Conservation (phyloP, 2,329 filamentous ascomycete genomes). For the Aspergillus ochraceoroseus region DNA sequence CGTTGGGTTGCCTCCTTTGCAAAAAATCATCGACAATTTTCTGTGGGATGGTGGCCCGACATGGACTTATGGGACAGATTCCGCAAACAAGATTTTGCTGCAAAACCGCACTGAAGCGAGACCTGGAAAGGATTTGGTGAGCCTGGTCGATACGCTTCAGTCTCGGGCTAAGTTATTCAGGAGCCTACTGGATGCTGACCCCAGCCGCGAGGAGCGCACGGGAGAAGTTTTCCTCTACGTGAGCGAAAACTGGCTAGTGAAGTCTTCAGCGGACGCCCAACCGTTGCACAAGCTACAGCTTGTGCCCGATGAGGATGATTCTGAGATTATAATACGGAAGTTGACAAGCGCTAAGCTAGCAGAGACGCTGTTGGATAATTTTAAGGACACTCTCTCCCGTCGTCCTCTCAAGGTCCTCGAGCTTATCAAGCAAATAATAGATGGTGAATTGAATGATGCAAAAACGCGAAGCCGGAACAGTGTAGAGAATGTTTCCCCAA, state of each 20-base stretch:
- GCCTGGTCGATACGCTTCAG: constrained; percentile 35
- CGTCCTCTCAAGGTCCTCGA: constrained; percentile 39
- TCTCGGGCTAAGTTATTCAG: constrained; percentile 37
- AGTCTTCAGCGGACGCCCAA: constrained; percentile 15
- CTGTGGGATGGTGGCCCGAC: constrained; percentile 39
- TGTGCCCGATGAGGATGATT: constrained; percentile 21
- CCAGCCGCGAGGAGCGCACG: constrained; percentile 39
- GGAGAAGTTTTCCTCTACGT: constrained; percentile 43
- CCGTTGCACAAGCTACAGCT: constrained; percentile 15
- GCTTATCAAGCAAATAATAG: constrained; percentile 41
- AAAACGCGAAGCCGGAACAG: constrained; percentile 12
- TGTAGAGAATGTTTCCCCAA: constrained; percentile 14
- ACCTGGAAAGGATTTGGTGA: constrained; percentile 28
- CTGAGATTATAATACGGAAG: constrained; percentile 32
- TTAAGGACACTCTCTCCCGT: constrained; percentile 42
- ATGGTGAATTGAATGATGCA: constrained; percentile 31
- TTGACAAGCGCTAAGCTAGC: constrained; percentile 41
- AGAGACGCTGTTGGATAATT: constrained; percentile 41
- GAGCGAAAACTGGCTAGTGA: constrained; percentile 41
- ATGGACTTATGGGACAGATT: constrained; percentile 34
- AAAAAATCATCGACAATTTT: constrained; percentile 40
- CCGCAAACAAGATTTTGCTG: constrained; percentile 26
- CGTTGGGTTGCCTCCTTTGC: constrained; percentile 32
- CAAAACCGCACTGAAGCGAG: constrained; percentile 21
- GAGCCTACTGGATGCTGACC: constrained; percentile 36